Conservation (phyloP, 169 alveolate species). For the Plasmodium fragile region DNA sequence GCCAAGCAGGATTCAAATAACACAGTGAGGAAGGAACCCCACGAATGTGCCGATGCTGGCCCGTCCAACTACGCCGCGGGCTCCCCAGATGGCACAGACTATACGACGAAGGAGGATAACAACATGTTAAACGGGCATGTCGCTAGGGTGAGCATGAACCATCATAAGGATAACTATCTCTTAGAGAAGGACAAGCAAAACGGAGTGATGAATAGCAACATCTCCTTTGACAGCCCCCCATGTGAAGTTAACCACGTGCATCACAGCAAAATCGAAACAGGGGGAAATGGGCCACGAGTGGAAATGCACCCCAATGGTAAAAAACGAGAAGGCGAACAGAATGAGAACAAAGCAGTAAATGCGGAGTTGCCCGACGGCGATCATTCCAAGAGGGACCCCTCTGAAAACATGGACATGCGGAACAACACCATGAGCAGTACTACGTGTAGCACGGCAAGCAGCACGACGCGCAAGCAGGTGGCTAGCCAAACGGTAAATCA, state of each 20-base stretch:
- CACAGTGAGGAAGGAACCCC: background rate
- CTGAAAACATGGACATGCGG: background rate
- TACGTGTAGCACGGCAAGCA: background rate
- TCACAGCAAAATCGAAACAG: background rate
- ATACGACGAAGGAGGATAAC: background rate
- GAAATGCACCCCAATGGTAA: background rate
- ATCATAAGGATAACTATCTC: background rate
- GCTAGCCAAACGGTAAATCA: background rate
- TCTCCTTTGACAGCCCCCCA: background rate
- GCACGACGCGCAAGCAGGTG: background rate
- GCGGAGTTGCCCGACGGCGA: background rate
- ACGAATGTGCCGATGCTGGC: background rate
- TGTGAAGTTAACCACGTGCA: background rate
- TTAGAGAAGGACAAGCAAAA: background rate
- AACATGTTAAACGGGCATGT: background rate
- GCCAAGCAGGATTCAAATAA: background rate
- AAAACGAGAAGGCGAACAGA: background rate
- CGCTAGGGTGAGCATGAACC: background rate
- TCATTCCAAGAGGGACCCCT: background rate
- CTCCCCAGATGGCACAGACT: background rate
- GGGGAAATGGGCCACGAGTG: background rate
- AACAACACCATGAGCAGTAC: constrained; percentile 3
- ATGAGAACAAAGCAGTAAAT: background rate
- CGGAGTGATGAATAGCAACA: background rate
- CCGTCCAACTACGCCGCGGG: background rate